Base-by-base conservation (phyloP, 306 rosid genomes). In the Quercus robur region DNA sequence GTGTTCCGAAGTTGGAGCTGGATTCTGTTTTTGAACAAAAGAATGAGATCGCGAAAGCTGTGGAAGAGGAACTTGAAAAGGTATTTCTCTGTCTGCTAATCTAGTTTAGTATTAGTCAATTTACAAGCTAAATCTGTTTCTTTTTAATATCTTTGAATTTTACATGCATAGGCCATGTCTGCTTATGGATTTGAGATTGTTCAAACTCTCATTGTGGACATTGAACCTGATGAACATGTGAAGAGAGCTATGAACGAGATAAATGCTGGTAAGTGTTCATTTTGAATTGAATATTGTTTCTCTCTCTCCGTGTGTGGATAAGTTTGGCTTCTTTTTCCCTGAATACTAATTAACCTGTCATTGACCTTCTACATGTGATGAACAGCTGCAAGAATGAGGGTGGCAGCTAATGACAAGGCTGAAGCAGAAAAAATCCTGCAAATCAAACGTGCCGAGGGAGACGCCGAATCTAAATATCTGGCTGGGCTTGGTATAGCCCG, bases 371-470 rank as follows among this genome's bases (percentile, higher is more conserved):
- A 63, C 70, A 59, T 10, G 28, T n/a, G 63, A 57, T 21, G 63
- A 41, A 75, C 70, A 88, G 91, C 91, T 81, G 79, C 91, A 23
- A 85, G 91, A 81, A 1, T 88, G 89, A 88, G 91, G 82, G 62
- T 88, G 72, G 91, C 91, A 3, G 81, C 91, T 14, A 85, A 54
- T 17, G 89, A 88, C 71, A 87, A 80, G 49, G 91, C 91, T 12
- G 91, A 87, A 81, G 91, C 87, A 44, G 88, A 87, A 73, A 88
- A 88, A 85, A 88, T 88, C 75, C 5, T 88, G 73, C 87, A 81
- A 81, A 88, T 88, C 12, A 88, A 85, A 78, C 77, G 89, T 35
- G 91, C 91, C 1, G 91, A 88, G 79, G 89, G 91, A 75, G 91
- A 85, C 2, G 91, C 91, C 0, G 89, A 88, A 73, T 81, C 91